Evolutionary conservation across 2,329 filamentous ascomycete genomes (phyloP).

Genomic region (Tolypocladium endophyticum): DNA sequence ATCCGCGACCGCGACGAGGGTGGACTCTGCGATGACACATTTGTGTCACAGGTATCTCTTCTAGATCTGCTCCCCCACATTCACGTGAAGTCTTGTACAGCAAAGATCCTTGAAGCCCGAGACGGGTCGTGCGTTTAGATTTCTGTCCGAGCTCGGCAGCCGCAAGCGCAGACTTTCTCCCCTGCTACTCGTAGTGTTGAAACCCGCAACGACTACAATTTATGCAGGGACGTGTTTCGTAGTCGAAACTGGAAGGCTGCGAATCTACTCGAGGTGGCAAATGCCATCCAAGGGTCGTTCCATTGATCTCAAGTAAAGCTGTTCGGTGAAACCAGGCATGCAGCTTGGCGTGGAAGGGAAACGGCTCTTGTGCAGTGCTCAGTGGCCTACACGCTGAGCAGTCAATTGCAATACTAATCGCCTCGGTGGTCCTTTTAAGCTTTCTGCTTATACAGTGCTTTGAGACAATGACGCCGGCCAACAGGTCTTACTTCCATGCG

Average conservation of each 20-base stretch:
- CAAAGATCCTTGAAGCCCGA: neutral
- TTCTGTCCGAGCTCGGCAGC: neutral
- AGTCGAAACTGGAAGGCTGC: neutral
- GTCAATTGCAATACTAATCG: neutral
- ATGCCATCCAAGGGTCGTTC: neutral
- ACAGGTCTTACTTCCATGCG: neutral
- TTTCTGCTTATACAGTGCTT: neutral
- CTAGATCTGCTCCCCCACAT: neutral
- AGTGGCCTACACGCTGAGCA: neutral
- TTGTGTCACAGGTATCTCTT: neutral
- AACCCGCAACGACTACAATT: neutral
- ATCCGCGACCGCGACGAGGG: neutral
- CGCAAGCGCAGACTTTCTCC: neutral
- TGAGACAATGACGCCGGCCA: neutral
- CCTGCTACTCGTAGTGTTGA: neutral
- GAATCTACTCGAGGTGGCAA: neutral
- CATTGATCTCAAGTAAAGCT: neutral
- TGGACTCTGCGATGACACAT: neutral
- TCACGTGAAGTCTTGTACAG: neutral
- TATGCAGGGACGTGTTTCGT: neutral
- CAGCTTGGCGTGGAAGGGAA: neutral
- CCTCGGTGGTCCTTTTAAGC: neutral
- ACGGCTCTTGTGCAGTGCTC: neutral
- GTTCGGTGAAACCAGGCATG: neutral
- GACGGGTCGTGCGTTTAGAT: neutral